Evolutionary conservation across 2,329 filamentous ascomycete genomes (phyloP).

Genomic region (Didymella exigua): DNA sequence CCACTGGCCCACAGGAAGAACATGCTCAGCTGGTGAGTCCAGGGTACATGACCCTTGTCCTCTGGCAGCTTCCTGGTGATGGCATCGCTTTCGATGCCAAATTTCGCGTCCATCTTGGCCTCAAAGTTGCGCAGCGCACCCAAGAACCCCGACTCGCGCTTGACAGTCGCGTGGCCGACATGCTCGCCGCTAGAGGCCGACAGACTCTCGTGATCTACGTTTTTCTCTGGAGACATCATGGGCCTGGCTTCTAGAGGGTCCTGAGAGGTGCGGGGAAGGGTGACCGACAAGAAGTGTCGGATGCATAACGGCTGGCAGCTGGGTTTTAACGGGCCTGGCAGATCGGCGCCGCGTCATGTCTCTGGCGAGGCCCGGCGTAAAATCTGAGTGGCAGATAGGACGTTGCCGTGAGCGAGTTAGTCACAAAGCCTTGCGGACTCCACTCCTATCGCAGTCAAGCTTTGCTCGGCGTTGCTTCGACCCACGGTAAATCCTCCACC

Average conservation of each 20-base stretch:
- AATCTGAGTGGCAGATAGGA: slow-evolving; percentile 6
- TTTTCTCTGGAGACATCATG: slow-evolving; percentile 26
- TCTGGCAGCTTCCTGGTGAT: slow-evolving; percentile 34
- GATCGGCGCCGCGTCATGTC: slow-evolving; percentile 17
- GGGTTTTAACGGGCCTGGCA: slow-evolving; percentile 5
- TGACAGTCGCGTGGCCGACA: slow-evolving; percentile 3
- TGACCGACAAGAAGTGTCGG: neutral
- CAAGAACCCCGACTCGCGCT: slow-evolving; percentile 24
- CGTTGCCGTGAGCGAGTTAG: slow-evolving; percentile 22
- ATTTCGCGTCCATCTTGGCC: slow-evolving; percentile 26
- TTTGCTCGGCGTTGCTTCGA: slow-evolving; percentile 24
- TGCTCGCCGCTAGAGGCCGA: slow-evolving; percentile 13
- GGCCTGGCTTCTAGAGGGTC: neutral
- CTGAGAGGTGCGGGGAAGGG: neutral
- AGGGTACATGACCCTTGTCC: slow-evolving; percentile 34
- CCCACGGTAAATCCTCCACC: slow-evolving; percentile 2
- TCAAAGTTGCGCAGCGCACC: slow-evolving; percentile 27
- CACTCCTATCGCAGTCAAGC: slow-evolving; percentile 29
- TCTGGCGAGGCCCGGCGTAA: slow-evolving; percentile 5
- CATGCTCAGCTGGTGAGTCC: slow-evolving; percentile 39
- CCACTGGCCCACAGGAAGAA: slow-evolving; percentile 55
- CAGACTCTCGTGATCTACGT: slow-evolving; percentile 19
- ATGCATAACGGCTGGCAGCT: slow-evolving; percentile 5
- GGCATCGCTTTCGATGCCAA: slow-evolving; percentile 34
- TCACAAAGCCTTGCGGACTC: slow-evolving; percentile 12